Percentiles rank a stretch among this genome's conserved stretches.
These are phyloP conservation scores for Penicillium sp. DNA, from an alignment of 2,329 filamentous ascomycete genomes.

Conservation along the genomic window DNA sequence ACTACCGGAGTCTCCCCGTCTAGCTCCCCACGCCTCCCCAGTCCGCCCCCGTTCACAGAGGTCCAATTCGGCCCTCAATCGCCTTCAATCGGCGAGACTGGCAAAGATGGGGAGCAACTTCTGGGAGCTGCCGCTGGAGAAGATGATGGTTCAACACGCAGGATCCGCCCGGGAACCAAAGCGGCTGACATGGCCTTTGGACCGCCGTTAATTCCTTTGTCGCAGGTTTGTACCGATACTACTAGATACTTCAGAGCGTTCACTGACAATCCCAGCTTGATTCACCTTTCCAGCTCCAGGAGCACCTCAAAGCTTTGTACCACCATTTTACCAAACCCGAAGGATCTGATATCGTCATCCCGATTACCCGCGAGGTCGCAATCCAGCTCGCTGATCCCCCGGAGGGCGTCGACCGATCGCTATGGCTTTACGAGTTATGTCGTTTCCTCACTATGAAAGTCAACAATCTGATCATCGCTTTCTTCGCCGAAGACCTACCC, in stretches of 20 bases:
- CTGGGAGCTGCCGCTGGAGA: conserved; percentile 58
- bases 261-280: conserved; percentile 67
- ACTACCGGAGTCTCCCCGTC: conserved; percentile 55
- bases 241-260: neutral
- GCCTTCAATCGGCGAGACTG: conserved; percentile 64
- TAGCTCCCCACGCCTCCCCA: conserved; percentile 88
- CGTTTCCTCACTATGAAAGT: conserved; percentile 94
- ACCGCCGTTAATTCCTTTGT: conserved; percentile 80
- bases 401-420: conserved; percentile 75
- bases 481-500: conserved; percentile 86
- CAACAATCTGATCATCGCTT: conserved; percentile 87
- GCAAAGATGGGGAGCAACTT: conserved; percentile 56
- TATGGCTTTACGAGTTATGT: conserved; percentile 98
- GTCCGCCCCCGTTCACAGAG: conserved; percentile 90
- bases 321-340: conserved; percentile 71
- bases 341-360: conserved; percentile 60
- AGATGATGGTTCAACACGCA: conserved; percentile 73
- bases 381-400: conserved; percentile 76
- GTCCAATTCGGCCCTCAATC: conserved; percentile 85
- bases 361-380: conserved; percentile 76
- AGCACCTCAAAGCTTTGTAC: conserved; percentile 92
- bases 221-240: conserved; percentile 62
- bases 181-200: conserved; percentile 91
- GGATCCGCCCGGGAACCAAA: conserved; percentile 90
- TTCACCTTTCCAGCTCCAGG: conserved; percentile 94